Percentiles rank a stretch among this genome's conserved stretches.
Evolutionary conservation across 345 rosid genomes (phyloP).

Genomic region (Citrus mangshanensis): DNA sequence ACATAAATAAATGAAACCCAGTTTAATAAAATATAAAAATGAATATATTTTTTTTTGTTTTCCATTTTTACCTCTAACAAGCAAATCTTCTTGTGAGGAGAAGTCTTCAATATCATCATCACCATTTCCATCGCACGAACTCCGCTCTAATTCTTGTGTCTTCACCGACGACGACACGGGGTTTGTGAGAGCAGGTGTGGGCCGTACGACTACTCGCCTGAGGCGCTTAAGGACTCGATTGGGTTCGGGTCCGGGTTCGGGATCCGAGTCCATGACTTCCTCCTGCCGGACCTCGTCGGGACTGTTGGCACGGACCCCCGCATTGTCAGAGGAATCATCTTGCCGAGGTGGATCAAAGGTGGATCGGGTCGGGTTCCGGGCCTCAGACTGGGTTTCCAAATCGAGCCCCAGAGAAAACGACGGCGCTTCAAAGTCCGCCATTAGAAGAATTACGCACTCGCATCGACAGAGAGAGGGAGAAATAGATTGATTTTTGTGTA

Average conservation of each 20-base stretch:
- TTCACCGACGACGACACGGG: neutral
- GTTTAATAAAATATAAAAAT: neutral
- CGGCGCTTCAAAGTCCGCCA: slow-evolving; percentile 75
- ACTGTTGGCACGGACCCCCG: neutral
- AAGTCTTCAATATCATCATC: slow-evolving; percentile 85
- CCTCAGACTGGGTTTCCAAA: slow-evolving; percentile 38
- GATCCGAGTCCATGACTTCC: slow-evolving; percentile 48
- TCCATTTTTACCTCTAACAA: slow-evolving; percentile 25
- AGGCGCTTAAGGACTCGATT: slow-evolving; percentile 59
- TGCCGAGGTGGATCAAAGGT: slow-evolving; percentile 1
- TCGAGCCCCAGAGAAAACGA: slow-evolving; percentile 90
- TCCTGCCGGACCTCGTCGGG: slow-evolving; percentile 8
- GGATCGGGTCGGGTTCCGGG: slow-evolving; percentile 3
- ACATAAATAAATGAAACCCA: neutral
- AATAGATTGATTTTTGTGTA: neutral
- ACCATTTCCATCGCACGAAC: slow-evolving; percentile 10
- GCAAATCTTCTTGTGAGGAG: slow-evolving; percentile 59
- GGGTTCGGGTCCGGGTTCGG: slow-evolving; percentile 30
- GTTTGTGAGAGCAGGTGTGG: neutral
- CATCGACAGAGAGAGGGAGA: neutral
- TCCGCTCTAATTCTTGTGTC: slow-evolving; percentile 17
- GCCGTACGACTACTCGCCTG: slow-evolving; percentile 40
- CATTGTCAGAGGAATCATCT: slow-evolving; percentile 11
- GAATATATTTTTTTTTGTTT: neutral
- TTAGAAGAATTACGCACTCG: slow-evolving; percentile 6